These are phyloP conservation scores for Ceriops zippeliana DNA, from an alignment of 345 rosid species.

Conservation along the genomic window DNA sequence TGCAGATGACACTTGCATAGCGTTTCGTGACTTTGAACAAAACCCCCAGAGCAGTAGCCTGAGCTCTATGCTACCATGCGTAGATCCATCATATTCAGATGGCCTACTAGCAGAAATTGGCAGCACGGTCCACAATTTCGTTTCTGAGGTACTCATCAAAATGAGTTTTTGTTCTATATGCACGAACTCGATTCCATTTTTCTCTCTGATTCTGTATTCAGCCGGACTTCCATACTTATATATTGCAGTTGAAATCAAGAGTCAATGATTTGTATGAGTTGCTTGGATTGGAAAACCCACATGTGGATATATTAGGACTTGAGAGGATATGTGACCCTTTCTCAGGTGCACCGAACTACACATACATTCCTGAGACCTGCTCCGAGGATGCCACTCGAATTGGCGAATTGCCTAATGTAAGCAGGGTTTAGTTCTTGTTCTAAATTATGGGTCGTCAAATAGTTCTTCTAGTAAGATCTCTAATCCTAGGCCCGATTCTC, in stretches of 20 bases:
- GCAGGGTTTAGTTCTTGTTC: background rate
- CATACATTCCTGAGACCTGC: constrained; percentile 40
- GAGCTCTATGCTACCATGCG: constrained; percentile 46
- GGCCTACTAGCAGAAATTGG: constrained; percentile 39
- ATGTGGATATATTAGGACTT: constrained; percentile 6
- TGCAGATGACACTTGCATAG: constrained; percentile 54
- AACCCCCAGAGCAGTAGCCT: constrained; percentile 45
- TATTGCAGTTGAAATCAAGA: constrained; percentile 45
- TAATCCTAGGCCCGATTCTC: no score
- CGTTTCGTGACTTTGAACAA: constrained; percentile 41
- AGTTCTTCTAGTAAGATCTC: no score
- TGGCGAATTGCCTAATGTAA: constrained; percentile 48
- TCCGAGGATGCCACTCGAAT: constrained; percentile 36
- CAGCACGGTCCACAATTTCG: constrained; percentile 37
- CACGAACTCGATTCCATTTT: background rate
- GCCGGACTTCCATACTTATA: background rate
- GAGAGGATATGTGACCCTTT: constrained; percentile 59
- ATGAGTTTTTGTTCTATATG: background rate
- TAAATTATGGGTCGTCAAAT: no score
- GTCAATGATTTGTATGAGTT: constrained; percentile 21
- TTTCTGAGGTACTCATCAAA: constrained; percentile 36
- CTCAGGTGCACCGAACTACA: constrained; percentile 39
- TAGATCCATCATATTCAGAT: constrained; percentile 36
- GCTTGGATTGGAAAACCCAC: constrained; percentile 15
- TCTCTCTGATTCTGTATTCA: background rate